Evolutionary conservation across 2,329 filamentous ascomycete species (phyloP).

Genomic region (Cercospora sesami): DNA sequence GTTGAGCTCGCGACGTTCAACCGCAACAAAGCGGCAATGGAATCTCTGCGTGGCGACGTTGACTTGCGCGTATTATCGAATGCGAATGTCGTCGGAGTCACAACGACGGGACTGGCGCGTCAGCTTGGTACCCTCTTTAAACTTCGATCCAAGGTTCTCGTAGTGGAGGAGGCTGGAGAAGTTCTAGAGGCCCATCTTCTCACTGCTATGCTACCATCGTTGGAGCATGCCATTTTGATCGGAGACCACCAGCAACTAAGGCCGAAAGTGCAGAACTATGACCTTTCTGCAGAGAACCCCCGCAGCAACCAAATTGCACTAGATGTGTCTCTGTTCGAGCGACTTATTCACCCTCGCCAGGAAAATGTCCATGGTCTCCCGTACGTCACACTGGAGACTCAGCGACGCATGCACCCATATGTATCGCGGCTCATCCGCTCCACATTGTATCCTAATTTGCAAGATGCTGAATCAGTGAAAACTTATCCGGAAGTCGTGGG

Average conservation of each 20-base stretch:
- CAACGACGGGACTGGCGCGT: constrained; percentile 59
- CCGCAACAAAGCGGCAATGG: background rate
- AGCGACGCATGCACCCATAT: constrained; percentile 65
- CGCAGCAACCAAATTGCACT: constrained; percentile 54
- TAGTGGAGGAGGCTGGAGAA: constrained; percentile 65
- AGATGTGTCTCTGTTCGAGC: constrained; percentile 63
- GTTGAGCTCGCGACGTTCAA: constrained; percentile 14
- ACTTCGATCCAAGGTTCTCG: constrained; percentile 41
- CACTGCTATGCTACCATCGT: constrained; percentile 58
- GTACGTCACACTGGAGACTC: constrained; percentile 52
- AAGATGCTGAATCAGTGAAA: constrained; percentile 46
- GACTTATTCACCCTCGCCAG: constrained; percentile 47
- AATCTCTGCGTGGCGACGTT: constrained; percentile 35
- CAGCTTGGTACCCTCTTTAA: constrained; percentile 56
- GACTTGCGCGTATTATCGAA: constrained; percentile 43
- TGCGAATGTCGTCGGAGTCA: constrained; percentile 59
- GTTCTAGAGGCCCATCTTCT: constrained; percentile 65
- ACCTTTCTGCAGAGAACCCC: constrained; percentile 53
- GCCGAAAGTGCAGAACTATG: constrained; percentile 58
- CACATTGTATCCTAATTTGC: constrained; percentile 58
- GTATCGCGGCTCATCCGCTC: constrained; percentile 61
- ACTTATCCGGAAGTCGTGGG: constrained; percentile 47
- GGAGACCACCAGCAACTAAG: constrained; percentile 65
- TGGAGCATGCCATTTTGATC: constrained; percentile 64
- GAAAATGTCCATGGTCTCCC: constrained; percentile 12